Conservation (phyloP, 179 eudicot species). For the Amaranthus tricolor region DNA sequence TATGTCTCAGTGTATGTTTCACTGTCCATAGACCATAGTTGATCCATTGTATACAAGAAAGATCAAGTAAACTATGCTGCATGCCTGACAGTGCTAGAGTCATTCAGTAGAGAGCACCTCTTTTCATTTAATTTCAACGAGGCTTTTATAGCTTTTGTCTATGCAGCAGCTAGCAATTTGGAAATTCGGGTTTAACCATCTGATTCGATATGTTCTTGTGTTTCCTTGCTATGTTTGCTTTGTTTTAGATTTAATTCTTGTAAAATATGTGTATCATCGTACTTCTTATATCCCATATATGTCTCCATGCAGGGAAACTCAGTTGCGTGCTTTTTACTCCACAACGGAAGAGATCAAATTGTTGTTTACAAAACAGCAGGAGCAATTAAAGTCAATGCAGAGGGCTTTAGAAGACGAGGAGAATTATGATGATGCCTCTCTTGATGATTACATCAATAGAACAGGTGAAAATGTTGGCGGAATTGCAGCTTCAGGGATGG, state of each 20-base stretch:
- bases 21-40: too few relatives aligned
- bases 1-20: neutral
- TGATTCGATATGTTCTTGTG: neutral
- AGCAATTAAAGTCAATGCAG: constrained; percentile 92
- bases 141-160: too few relatives aligned
- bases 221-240: neutral
- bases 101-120: neutral
- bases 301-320: constrained; percentile 68
- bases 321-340: constrained; percentile 92
- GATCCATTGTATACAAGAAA: neutral
- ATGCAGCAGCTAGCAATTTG: neutral
- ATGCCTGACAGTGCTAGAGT: neutral
- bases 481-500: constrained; percentile 27
- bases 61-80: neutral
- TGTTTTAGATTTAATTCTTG: neutral
- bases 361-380: constrained; percentile 86
- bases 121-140: neutral
- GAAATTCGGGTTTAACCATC: neutral
- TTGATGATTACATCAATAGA: constrained; percentile 47
- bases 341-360: constrained; percentile 85
- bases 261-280: neutral
- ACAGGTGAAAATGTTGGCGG: constrained; percentile 26
- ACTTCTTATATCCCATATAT: constrained; percentile 8
- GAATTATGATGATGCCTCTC: constrained; percentile 63
- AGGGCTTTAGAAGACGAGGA: constrained; percentile 94